phyloP scores from a whole-genome alignment of 371 early-diverging fungal species.

The Haplosporangium sp. region DNA sequence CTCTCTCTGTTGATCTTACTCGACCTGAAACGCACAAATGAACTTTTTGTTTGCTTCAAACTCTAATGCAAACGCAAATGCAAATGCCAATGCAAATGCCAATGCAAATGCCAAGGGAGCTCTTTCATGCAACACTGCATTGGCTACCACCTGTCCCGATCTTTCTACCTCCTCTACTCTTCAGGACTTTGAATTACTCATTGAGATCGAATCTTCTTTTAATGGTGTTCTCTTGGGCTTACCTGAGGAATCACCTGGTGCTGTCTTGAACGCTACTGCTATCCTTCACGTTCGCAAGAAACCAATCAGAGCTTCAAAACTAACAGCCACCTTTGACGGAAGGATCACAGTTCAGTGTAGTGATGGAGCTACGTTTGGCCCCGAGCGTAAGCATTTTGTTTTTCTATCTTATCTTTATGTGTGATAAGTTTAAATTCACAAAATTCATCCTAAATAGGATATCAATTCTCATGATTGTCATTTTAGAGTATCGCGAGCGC shows the following conservation, averaged over 20 bases:
- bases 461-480: neutral
- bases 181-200: slow-evolving; percentile 42
- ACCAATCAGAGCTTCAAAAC: slow-evolving; percentile 44
- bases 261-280: slow-evolving; percentile 46
- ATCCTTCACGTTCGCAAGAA: slow-evolving; percentile 55
- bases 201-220: slow-evolving; percentile 52
- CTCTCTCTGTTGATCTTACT: no score
- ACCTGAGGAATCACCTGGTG: slow-evolving; percentile 48
- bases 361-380: slow-evolving; percentile 51
- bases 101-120: no score
- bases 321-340: slow-evolving; percentile 53
- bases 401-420: neutral
- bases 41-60: no score
- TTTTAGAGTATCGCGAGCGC: slow-evolving; percentile 48
- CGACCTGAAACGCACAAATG: no score
- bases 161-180: slow-evolving; percentile 3
- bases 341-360: slow-evolving; percentile 55
- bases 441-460: no score
- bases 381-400: slow-evolving; percentile 40
- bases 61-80: no score
- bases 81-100: no score
- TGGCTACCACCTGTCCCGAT: no score
- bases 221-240: slow-evolving; percentile 47
- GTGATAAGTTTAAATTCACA: neutral
- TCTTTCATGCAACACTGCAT: no score